Evolutionary conservation across 2,329 filamentous ascomycete genomes (phyloP).

Genomic region (Nectriaceae sp.): DNA sequence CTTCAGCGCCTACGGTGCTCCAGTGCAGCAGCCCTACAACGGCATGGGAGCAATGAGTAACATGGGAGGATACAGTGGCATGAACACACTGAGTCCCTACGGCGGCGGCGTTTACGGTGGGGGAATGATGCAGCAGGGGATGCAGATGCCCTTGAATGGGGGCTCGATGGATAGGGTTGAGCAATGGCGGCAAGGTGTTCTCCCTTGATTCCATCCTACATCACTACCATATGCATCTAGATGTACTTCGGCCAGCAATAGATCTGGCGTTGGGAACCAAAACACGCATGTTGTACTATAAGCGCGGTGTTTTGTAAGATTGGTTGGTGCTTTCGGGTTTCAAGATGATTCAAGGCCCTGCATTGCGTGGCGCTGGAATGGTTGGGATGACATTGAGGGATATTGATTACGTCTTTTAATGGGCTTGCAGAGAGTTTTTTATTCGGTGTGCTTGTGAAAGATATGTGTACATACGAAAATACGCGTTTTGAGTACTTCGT

Average conservation of each 20-base stretch:
- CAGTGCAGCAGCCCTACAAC: conserved; percentile 26
- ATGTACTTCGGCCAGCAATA: neutral
- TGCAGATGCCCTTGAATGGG: conserved; percentile 29
- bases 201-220: conserved; percentile 26
- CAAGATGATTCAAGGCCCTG: conserved; percentile 21
- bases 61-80: conserved; percentile 22
- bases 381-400: conserved; percentile 14
- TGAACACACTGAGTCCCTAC: conserved; percentile 23
- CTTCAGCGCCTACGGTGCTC: conserved; percentile 33
- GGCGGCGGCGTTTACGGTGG: conserved; percentile 30
- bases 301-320: neutral
- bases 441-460: too few relatives aligned
- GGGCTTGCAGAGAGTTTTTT: conserved; percentile 1
- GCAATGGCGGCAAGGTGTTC: conserved; percentile 45
- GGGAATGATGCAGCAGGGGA: conserved; percentile 28
- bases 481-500: too few relatives aligned
- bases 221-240: neutral
- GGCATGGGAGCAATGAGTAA: conserved; percentile 23
- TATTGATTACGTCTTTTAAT: conserved; percentile 11
- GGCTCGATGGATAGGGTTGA: conserved; percentile 40
- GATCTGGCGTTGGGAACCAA: neutral
- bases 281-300: conserved; percentile 8
- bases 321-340: conserved; percentile 9
- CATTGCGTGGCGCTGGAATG: conserved; percentile 30
- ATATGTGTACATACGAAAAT: too few relatives aligned